These are phyloP conservation scores for Lophiotrema nucula DNA, from an alignment of 495 filamentous ascomycete species.

Conservation along the genomic window DNA sequence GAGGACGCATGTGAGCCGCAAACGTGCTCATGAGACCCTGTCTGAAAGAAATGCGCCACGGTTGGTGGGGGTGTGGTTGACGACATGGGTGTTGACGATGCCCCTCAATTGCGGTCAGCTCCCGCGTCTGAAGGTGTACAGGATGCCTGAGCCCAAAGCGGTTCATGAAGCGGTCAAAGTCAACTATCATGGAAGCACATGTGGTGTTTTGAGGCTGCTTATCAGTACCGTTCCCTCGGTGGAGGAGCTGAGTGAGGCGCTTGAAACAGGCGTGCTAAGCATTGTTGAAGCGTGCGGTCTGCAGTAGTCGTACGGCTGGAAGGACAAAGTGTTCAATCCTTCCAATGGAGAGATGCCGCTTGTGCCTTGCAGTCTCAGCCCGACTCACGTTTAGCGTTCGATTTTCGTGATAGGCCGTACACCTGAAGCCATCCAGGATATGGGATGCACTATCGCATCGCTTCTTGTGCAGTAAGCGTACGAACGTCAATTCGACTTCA, in stretches of 20 bases:
- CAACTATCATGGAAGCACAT: too few relatives aligned
- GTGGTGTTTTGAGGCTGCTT: not conserved
- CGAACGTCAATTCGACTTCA: not conserved
- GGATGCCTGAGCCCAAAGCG: too few relatives aligned
- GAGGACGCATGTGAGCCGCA: not conserved
- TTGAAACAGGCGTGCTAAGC: not conserved
- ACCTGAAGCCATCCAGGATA: constrained; percentile 10
- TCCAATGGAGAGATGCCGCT: not conserved
- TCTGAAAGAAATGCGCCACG: not conserved
- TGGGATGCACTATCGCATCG: constrained; percentile 10
- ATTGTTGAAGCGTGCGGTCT: not conserved
- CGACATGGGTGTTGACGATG: too few relatives aligned
- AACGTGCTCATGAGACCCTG: not conserved
- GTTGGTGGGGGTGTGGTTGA: not conserved
- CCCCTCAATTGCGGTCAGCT: too few relatives aligned
- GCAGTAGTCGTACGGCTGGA: not conserved
- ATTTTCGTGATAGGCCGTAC: constrained; percentile 21
- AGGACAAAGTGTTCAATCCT: not conserved
- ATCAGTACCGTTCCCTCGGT: too few relatives aligned
- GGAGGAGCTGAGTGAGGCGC: not conserved
- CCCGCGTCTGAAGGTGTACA: too few relatives aligned
- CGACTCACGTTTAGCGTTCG: constrained; percentile 19
- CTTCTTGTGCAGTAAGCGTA: constrained; percentile 9
- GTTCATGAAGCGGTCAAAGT: too few relatives aligned
- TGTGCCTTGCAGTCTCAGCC: constrained; percentile 5